Conservation (phyloP, 495 filamentous ascomycete species). For the Trypethelium eluteriae region DNA sequence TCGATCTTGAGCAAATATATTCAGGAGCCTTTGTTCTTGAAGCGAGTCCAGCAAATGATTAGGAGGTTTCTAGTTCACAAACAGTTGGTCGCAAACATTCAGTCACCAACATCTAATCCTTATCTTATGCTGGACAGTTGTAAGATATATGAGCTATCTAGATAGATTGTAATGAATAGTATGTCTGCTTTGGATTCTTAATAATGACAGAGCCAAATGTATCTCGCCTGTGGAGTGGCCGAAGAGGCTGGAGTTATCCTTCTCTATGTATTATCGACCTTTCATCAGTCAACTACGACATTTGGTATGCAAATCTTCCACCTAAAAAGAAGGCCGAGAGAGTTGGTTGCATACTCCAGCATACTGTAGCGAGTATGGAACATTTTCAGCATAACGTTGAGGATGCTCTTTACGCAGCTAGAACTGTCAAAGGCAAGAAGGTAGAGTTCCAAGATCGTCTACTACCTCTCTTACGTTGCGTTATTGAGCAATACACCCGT, state of each 20-base stretch:
- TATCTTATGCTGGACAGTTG: neutral
- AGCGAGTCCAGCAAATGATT: neutral
- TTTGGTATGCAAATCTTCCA: neutral
- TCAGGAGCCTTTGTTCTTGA: neutral
- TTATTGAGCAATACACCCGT: neutral
- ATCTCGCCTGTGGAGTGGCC: neutral
- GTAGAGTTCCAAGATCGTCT: neutral
- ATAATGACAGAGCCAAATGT: neutral
- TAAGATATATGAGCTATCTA: neutral
- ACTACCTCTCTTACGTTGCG: neutral
- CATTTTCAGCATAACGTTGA: neutral
- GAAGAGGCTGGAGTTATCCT: neutral
- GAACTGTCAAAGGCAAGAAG: neutral
- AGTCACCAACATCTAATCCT: neutral
- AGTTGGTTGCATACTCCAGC: neutral
- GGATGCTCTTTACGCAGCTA: neutral
- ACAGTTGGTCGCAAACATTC: neutral
- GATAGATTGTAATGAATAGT: neutral
- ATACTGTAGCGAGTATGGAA: neutral
- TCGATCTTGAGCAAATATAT: neutral
- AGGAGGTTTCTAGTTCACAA: neutral
- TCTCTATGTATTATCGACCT: neutral
- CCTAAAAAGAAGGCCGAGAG: neutral
- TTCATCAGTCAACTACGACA: neutral
- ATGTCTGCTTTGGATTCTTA: neutral